Percentiles rank a stretch among this genome's conserved stretches.
Conservation (phyloP, 768 basidiomycete species). For the Suillus paluster region DNA sequence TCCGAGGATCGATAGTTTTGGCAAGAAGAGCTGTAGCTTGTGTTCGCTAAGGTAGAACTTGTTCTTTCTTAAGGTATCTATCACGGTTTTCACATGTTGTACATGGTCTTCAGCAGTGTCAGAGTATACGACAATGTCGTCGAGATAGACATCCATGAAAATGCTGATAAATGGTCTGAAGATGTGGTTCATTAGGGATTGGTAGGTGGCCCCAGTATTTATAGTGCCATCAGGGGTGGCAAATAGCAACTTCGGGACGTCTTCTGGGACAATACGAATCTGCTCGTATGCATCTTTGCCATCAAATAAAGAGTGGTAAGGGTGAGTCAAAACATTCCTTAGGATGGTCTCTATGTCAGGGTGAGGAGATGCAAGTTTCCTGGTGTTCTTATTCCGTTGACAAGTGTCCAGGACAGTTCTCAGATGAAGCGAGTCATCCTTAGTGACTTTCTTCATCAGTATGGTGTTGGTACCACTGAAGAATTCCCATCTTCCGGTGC, state of each 20-base stretch:
- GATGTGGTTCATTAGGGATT: constrained; percentile 45
- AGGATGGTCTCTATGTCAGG: constrained; percentile 35
- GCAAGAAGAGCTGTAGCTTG: too few species aligned
- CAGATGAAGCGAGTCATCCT: constrained; percentile 20
- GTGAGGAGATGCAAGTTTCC: constrained; percentile 31
- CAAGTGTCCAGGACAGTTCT: constrained; percentile 29
- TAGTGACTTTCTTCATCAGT: constrained; percentile 34
- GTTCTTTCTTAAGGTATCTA: too few species aligned
- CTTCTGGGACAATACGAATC: constrained; percentile 28
- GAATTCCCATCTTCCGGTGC: constrained; percentile 34
- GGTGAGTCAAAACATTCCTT: constrained; percentile 21
- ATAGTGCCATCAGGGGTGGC: constrained; percentile 44
- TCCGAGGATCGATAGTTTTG: too few species aligned
- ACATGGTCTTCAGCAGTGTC: too few species aligned
- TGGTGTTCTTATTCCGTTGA: constrained; percentile 37
- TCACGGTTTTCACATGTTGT: too few species aligned
- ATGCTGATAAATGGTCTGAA: constrained; percentile 43
- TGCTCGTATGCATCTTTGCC: constrained; percentile 38
- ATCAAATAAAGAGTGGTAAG: constrained; percentile 30
- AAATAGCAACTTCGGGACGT: constrained; percentile 33
- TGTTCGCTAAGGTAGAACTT: too few species aligned
- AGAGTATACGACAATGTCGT: constrained; percentile 23
- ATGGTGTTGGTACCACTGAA: constrained; percentile 28
- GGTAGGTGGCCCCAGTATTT: constrained; percentile 51
- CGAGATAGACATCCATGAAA: constrained; percentile 35